Conservation (phyloP, 2,329 filamentous ascomycete species). For the Leptosphaerulina australis region DNA sequence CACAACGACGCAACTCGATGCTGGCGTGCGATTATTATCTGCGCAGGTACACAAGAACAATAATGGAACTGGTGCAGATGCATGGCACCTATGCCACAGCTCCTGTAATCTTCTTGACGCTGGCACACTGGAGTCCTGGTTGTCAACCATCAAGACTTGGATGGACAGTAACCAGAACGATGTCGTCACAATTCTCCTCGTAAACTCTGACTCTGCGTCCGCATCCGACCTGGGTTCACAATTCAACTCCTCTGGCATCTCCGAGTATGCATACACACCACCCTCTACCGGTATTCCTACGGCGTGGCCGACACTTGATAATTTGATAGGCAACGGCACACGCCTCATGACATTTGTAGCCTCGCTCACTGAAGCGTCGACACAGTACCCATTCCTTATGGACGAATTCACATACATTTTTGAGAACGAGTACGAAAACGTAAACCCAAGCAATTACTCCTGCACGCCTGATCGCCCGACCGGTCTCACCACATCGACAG, state of each 20-base stretch:
- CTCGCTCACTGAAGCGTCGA: conserved; percentile 46
- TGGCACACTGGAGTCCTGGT: conserved; percentile 68
- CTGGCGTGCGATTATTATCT: conserved; percentile 73
- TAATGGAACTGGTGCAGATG: conserved; percentile 33
- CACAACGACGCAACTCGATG: conserved; percentile 71
- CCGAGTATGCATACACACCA: conserved; percentile 61
- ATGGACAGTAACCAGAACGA: conserved; percentile 73
- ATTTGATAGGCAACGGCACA: conserved; percentile 68
- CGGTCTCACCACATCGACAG: conserved; percentile 51
- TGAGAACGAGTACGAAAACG: conserved; percentile 73
- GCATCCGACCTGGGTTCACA: conserved; percentile 61
- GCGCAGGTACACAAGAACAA: conserved; percentile 72
- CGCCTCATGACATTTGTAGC: conserved; percentile 74
- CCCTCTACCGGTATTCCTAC: conserved; percentile 52
- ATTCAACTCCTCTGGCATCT: conserved; percentile 60
- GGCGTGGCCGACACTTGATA: conserved; percentile 74
- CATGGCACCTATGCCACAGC: conserved; percentile 73
- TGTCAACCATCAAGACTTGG: conserved; percentile 69
- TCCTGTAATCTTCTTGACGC: conserved; percentile 71
- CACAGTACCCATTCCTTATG: conserved; percentile 63
- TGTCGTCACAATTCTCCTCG: conserved; percentile 75
- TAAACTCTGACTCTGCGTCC: conserved; percentile 68
- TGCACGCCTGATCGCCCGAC: conserved; percentile 73
- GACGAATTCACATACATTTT: conserved; percentile 71
- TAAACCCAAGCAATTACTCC: conserved; percentile 68